Base-by-base conservation (phyloP, 2,329 filamentous ascomycete species). In the Sporothrix pallida region DNA sequence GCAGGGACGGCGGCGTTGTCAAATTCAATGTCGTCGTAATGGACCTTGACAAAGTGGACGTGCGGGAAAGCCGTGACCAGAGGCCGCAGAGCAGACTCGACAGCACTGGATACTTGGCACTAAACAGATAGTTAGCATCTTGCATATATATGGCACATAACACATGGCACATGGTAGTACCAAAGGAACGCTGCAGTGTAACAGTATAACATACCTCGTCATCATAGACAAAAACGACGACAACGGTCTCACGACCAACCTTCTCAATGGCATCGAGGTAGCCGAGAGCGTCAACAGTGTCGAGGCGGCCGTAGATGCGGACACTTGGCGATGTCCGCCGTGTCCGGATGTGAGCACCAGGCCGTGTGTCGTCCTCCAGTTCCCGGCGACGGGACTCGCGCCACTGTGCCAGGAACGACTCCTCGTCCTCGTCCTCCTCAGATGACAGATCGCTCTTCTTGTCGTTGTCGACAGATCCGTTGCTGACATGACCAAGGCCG, bases 191-290 rank as follows among this genome's bases (percentile, higher is more conserved):
- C 65, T 20, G 50, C 37, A 42, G 70, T 71, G 56, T 37, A 37
- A 23, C 48, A 46, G 42, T 8, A 44, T n/a, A 12, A 23, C 58
- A 81, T 88, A 97, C 94, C 86, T 92, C 88, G 75, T 93, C 88
- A 80, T 98, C 94, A 81, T 94, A 96, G 77, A 99, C 94, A 83
- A 95, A 97, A 42, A 99, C 96, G 2, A 98, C 92, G 1, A 98
- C 95, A 3, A 92, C 88, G 0, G 93, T 95, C 65, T 95, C 93
- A 67, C 90, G 83, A 54, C 90, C 87, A 4, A 95, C 93, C 83
- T 94, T 96, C 84, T 99, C 96, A 78, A 98, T 94, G 72, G 95
- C 95, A 82, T 98, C 95, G n/a, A 99, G 87, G 79, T 97, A 99
- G 20, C 95, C 96, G 76, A 92, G 86, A 8, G 94, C 95, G 84